phyloP scores from a whole-genome alignment of 371 early-diverging fungal species.

The Actinomortierella wolfii region DNA sequence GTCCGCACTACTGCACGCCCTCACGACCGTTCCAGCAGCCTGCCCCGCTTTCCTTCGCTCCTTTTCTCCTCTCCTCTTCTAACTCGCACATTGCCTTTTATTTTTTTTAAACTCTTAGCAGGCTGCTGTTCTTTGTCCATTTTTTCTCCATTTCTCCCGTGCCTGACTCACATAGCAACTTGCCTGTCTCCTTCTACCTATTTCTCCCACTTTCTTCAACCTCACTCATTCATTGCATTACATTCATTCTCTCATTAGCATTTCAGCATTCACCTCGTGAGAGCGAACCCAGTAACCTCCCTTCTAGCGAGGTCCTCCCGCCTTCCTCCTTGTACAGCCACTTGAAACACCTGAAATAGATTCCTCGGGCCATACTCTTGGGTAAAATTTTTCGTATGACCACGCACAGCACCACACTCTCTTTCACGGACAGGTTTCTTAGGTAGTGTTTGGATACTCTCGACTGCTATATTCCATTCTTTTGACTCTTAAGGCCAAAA shows the following conservation, averaged over 20 bases:
- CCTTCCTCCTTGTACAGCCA: background rate
- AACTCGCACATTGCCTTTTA: slow-evolving; percentile 2
- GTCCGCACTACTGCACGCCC: too few relatives aligned
- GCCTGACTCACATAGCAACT: slow-evolving; percentile 3
- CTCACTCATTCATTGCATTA: background rate
- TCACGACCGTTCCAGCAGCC: too few relatives aligned
- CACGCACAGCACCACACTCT: too few relatives aligned
- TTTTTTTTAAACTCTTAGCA: background rate
- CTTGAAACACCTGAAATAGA: background rate
- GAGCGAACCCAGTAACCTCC: background rate
- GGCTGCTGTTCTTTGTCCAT: background rate
- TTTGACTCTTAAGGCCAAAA: background rate
- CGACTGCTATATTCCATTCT: slow-evolving; percentile 1
- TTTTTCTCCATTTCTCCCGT: background rate
- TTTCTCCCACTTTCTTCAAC: background rate
- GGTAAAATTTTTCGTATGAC: background rate
- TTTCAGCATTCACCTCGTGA: background rate
- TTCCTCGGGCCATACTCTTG: background rate
- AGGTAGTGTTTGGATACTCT: too few relatives aligned
- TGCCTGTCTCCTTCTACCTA: background rate
- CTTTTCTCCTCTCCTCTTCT: background rate
- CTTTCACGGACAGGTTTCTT: too few relatives aligned
- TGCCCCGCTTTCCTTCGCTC: background rate
- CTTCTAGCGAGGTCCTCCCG: background rate
- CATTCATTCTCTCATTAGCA: background rate